phyloP scores from a whole-genome alignment of 176 grass and related monocot genomes.

The Lolium perenne region DNA sequence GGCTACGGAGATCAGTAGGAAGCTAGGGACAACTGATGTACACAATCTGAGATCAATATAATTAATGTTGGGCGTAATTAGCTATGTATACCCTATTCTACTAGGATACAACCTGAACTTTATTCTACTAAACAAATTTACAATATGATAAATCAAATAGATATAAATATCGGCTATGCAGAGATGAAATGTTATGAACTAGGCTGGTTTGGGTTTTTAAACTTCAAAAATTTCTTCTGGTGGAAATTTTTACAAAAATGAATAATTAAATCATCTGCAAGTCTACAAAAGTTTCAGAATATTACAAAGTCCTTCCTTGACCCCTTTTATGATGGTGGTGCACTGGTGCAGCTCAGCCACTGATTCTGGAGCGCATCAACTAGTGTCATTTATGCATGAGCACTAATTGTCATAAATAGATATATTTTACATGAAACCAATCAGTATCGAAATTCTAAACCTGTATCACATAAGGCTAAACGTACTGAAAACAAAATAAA shows the following conservation, averaged over 20 bases:
- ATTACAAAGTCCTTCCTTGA: not conserved
- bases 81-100: not conserved
- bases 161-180: not conserved
- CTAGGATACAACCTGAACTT: not conserved
- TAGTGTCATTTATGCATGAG: constrained; percentile 9
- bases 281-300: not conserved
- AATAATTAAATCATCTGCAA: not conserved
- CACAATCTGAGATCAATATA: not conserved
- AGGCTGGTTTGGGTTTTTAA: not conserved
- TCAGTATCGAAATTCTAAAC: not conserved
- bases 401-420: not conserved
- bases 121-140: constrained; percentile 2
- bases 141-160: not conserved
- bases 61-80: not conserved
- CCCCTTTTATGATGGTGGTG: no score
- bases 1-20: not conserved
- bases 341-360: no score
- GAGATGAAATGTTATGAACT: not conserved
- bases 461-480: not conserved
- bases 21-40: not conserved
- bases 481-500: constrained; percentile 8
- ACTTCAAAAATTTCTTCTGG: not conserved
- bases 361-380: not conserved
- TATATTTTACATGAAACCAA: constrained; percentile 9
- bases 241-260: not conserved